Evolutionary conservation across 108 stramenopile genomes (phyloP).

Genomic region (Heterococcus sp.): DNA sequence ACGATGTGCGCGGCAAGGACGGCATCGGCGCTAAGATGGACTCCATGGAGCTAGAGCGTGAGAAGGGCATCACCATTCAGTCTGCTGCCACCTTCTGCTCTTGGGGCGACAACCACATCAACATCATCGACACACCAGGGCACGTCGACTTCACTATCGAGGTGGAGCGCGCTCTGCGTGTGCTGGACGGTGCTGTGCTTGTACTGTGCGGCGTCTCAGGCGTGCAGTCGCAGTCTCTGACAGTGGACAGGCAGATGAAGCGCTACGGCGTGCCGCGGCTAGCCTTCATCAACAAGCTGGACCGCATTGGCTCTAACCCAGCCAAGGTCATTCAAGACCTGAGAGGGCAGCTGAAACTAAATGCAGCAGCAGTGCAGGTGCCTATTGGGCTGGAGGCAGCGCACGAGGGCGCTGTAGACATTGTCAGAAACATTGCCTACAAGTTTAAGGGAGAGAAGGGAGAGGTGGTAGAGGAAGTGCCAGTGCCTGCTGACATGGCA

Average conservation of each 20-base stretch:
- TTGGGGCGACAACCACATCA: slow-evolving; percentile 92
- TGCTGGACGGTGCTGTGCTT: slow-evolving; percentile 92
- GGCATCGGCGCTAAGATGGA: slow-evolving; percentile 99
- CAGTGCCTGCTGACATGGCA: slow-evolving; percentile 73
- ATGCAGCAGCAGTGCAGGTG: slow-evolving; percentile 42
- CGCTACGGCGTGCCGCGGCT: slow-evolving; percentile 93
- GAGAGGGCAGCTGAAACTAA: slow-evolving; percentile 37
- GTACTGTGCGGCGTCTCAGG: slow-evolving; percentile 92
- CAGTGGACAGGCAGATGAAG: slow-evolving; percentile 99
- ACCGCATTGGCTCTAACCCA: slow-evolving; percentile 92
- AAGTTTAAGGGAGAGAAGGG: slow-evolving; percentile 78
- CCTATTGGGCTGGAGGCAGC: slow-evolving; percentile 89
- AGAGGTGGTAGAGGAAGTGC: slow-evolving; percentile 65
- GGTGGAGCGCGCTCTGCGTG: slow-evolving; percentile 96
- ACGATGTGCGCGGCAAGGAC: slow-evolving; percentile 45
- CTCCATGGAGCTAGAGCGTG: slow-evolving; percentile 96
- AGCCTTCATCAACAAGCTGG: slow-evolving; percentile 98
- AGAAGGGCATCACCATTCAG: slow-evolving; percentile 97
- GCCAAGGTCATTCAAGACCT: slow-evolving; percentile 45
- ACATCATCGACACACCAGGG: slow-evolving; percentile 99
- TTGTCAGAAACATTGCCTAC: slow-evolving; percentile 64
- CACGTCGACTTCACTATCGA: slow-evolving; percentile 96
- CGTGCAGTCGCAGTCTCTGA: slow-evolving; percentile 95
- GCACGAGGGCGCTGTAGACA: slow-evolving; percentile 89
- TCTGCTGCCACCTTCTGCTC: slow-evolving; percentile 87